Conservation (phyloP, 495 filamentous ascomycete species). For the Penicillium flavigenum region DNA sequence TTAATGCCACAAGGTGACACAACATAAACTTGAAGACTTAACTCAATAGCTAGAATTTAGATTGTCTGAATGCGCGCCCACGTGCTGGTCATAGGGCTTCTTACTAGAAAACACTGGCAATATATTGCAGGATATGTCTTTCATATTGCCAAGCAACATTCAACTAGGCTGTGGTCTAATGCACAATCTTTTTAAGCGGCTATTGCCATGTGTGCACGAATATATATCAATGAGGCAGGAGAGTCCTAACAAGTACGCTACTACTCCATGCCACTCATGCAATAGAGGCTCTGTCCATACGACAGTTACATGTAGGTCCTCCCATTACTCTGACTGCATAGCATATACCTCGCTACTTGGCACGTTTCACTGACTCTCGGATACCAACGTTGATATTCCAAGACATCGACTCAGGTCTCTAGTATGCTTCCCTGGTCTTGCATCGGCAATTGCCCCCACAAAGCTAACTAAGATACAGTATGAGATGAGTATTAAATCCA, state of each 20-base stretch:
- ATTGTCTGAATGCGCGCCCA: neutral
- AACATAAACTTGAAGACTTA: conserved; percentile 8
- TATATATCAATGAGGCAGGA: neutral
- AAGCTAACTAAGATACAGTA: conserved; percentile 2
- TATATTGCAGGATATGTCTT: neutral
- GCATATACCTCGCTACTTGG: neutral
- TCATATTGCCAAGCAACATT: neutral
- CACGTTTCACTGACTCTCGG: conserved; percentile 4
- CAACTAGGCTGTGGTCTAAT: neutral
- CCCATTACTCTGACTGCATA: neutral
- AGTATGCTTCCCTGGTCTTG: conserved; percentile 1
- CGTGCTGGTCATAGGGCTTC: neutral
- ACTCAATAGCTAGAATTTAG: neutral
- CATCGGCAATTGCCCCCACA: neutral
- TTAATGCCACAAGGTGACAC: conserved; percentile 18
- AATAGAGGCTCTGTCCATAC: neutral
- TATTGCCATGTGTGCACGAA: neutral
- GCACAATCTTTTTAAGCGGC: neutral
- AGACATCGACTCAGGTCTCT: conserved; percentile 14
- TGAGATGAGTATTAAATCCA: neutral
- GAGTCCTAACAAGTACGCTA: neutral
- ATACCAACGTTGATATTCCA: conserved; percentile 5
- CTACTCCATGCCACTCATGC: neutral
- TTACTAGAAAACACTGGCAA: neutral
- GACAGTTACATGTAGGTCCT: neutral